A percentile compares a stretch with the other conserved stretches of the same genome.
phyloP scores from a whole-genome alignment of 768 basidiomycete species.

The Pleurotus eryngii region DNA sequence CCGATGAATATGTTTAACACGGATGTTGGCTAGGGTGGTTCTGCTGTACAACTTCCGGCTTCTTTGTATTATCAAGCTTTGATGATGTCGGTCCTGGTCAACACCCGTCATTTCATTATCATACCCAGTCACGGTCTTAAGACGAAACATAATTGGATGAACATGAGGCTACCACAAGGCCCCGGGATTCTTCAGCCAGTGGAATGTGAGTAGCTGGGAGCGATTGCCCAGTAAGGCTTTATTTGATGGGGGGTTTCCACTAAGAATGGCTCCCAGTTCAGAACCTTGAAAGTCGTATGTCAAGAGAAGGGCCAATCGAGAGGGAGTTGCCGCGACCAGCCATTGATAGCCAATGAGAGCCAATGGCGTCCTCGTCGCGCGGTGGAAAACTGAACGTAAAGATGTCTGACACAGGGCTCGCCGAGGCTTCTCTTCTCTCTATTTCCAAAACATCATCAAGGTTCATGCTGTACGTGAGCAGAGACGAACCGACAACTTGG shows the following conservation, averaged over 20 bases:
- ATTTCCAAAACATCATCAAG: background rate
- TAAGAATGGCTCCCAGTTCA: background rate
- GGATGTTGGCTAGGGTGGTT: background rate
- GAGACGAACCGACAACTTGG: background rate
- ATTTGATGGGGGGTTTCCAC: conserved; percentile 14
- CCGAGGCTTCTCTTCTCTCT: background rate
- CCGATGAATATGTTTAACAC: background rate
- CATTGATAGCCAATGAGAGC: too few relatives aligned
- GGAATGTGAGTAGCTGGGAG: conserved; percentile 10
- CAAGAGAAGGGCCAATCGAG: background rate
- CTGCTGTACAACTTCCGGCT: background rate
- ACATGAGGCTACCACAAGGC: conserved; percentile 15
- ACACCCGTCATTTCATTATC: background rate
- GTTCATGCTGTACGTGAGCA: background rate
- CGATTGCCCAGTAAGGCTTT: conserved; percentile 18
- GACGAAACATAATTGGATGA: background rate
- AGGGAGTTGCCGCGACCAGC: too few relatives aligned
- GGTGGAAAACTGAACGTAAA: background rate
- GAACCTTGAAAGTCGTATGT: background rate
- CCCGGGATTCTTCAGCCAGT: conserved; percentile 7
- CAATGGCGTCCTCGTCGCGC: background rate
- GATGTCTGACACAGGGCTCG: background rate
- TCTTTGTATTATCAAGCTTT: background rate
- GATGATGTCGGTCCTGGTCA: background rate
- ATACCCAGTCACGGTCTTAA: background rate